These are phyloP conservation scores for Pythium phragmitis DNA, from an alignment of 352 stramenopile genomes.

Conservation along the genomic window DNA sequence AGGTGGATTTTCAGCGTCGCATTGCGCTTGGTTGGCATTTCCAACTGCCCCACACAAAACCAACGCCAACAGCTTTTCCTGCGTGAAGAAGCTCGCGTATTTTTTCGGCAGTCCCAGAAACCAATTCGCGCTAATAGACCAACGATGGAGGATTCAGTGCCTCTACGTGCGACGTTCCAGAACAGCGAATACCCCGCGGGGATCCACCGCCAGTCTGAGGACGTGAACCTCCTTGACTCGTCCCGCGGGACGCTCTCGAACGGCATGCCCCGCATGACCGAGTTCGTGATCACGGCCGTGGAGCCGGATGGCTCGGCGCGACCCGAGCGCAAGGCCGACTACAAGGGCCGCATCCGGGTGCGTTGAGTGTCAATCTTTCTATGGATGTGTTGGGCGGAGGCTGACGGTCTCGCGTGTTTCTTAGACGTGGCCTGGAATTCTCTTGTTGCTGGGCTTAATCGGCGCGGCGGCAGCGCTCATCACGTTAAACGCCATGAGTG, in stretches of 20 bases:
- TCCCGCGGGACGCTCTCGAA: slow-evolving; percentile 11
- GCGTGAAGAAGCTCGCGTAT: no score
- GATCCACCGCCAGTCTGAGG: slow-evolving; percentile 17
- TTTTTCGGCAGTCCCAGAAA: neutral
- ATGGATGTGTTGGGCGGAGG: neutral
- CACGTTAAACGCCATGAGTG: slow-evolving; percentile 42
- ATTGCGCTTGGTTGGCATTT: no score
- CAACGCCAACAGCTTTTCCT: no score
- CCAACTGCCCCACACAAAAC: no score
- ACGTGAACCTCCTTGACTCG: slow-evolving; percentile 8
- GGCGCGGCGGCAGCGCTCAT: slow-evolving; percentile 42
- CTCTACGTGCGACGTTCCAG: slow-evolving; percentile 33
- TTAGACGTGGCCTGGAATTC: slow-evolving; percentile 56
- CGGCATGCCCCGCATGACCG: slow-evolving; percentile 35
- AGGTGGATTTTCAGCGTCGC: no score
- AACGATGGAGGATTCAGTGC: slow-evolving; percentile 76
- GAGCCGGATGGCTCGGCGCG: slow-evolving; percentile 36
- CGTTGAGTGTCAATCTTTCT: slow-evolving; percentile 3
- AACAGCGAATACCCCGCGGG: slow-evolving; percentile 44
- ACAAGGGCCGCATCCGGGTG: slow-evolving; percentile 69
- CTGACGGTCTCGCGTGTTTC: slow-evolving; percentile 6
- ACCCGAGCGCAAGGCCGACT: slow-evolving; percentile 53
- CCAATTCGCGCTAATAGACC: slow-evolving; percentile 40
- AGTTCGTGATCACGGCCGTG: slow-evolving; percentile 62
- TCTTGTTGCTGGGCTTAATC: slow-evolving; percentile 50